Evolutionary conservation across 2,329 filamentous ascomycete species (phyloP).

Genomic region (Paracorniculantispora psalliotae): DNA sequence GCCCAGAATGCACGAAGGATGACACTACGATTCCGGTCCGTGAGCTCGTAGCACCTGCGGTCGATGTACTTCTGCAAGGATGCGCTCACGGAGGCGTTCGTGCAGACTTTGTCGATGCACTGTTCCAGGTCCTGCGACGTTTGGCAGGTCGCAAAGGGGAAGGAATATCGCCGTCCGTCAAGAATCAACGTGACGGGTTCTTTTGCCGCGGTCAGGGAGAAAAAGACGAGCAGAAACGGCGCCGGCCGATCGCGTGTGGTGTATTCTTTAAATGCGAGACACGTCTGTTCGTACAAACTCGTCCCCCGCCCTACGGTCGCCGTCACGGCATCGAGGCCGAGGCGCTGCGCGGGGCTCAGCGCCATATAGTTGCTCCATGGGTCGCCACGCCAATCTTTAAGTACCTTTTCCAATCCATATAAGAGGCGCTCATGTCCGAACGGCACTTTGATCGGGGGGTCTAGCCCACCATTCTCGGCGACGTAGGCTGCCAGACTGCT

Average conservation of each 20-base stretch:
- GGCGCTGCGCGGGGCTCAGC: not conserved
- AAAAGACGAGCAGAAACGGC: not conserved
- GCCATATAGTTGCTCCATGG: not conserved
- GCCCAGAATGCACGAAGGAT: not conserved
- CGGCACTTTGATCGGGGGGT: not conserved
- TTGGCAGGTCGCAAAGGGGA: not conserved
- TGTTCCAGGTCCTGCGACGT: not conserved
- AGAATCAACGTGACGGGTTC: not conserved
- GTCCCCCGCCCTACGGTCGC: not conserved
- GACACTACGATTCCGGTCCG: not conserved
- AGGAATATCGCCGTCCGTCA: not conserved
- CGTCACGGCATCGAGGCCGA: not conserved
- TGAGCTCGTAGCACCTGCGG: not conserved
- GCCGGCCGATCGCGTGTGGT: not conserved
- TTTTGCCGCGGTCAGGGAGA: not conserved
- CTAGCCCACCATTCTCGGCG: not conserved
- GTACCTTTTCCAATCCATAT: not conserved
- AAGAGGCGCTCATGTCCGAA: not conserved
- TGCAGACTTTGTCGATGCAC: not conserved
- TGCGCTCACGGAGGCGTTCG: not conserved
- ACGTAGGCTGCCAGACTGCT: not conserved
- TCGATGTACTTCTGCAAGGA: not conserved
- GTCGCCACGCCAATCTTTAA: not conserved
- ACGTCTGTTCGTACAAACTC: not conserved
- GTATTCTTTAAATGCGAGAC: not conserved